Conservation (phyloP, 2,329 filamentous ascomycete species). For the Stachybotrys chartarum region DNA sequence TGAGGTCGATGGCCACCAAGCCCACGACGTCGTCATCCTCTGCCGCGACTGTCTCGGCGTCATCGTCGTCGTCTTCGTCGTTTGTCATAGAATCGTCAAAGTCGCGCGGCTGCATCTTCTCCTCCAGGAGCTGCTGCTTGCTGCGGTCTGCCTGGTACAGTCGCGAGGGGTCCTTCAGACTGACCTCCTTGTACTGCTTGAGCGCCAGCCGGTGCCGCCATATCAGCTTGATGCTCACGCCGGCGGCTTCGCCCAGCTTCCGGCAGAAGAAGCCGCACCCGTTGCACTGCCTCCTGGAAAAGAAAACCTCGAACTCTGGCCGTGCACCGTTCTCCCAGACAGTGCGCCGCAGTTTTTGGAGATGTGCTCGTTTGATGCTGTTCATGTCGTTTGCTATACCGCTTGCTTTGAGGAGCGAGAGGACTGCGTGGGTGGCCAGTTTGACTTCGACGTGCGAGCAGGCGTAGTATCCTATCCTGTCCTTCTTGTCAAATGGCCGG, state of each 20-base stretch:
- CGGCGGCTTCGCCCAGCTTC: conserved; percentile 17
- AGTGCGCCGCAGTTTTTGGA: conserved; percentile 12
- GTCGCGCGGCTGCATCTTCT: background rate
- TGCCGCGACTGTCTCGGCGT: background rate
- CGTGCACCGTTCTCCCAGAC: conserved; percentile 17
- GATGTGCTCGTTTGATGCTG: conserved; percentile 10
- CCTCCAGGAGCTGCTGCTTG: background rate
- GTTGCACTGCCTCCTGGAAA: conserved; percentile 24
- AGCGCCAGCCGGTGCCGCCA: conserved; percentile 19
- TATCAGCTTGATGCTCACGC: conserved; percentile 15
- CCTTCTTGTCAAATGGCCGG: conserved; percentile 17
- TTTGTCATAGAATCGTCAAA: background rate
- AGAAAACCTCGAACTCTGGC: conserved; percentile 24
- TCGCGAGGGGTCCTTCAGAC: background rate
- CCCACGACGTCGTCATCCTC: background rate
- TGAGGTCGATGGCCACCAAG: background rate
- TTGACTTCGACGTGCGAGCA: conserved; percentile 33
- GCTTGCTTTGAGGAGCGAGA: conserved; percentile 17
- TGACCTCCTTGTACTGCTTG: conserved; percentile 14
- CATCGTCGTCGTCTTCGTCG: background rate
- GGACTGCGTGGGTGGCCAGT: conserved; percentile 24
- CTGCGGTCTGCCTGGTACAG: background rate
- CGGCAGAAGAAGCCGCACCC: conserved; percentile 17
- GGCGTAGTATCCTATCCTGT: conserved; percentile 18
- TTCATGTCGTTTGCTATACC: conserved; percentile 13